These are phyloP conservation scores for Clavariopsis aquatica DNA, from an alignment of 495 filamentous ascomycete genomes.

Conservation along the genomic window DNA sequence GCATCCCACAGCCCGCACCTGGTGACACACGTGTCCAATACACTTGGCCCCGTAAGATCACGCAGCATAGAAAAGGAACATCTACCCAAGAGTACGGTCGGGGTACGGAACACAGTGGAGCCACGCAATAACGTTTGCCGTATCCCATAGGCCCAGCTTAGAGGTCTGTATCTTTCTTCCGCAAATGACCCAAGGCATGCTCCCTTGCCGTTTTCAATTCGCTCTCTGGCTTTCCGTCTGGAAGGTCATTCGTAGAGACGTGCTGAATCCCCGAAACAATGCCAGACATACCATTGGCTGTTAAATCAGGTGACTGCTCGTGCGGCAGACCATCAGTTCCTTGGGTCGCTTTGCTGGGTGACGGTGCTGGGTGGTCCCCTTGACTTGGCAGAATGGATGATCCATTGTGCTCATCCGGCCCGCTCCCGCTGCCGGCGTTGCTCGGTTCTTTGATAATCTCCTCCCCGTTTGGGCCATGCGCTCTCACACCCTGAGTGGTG, in stretches of 20 bases:
- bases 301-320: slow-evolving; percentile 15
- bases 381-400: slow-evolving; percentile 5
- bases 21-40: not conserved
- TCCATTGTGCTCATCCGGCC: slow-evolving; percentile 3
- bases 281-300: not conserved
- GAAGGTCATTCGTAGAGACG: slow-evolving; percentile 36
- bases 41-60: not conserved
- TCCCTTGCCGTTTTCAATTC: slow-evolving; percentile 33
- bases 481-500: slow-evolving; percentile 36
- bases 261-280: slow-evolving; percentile 27
- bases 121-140: not conserved
- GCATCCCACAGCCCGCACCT: slow-evolving; percentile 12
- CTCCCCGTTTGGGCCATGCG: slow-evolving; percentile 36
- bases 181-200: slow-evolving; percentile 29
- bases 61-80: not conserved
- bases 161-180: slow-evolving; percentile 7
- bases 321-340: not conserved
- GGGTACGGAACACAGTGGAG: not conserved
- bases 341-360: not conserved
- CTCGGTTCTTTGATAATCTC: slow-evolving; percentile 11
- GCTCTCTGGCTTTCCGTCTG: slow-evolving; percentile 32
- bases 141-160: not conserved
- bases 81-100: not conserved
- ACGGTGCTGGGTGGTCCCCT: slow-evolving; percentile 4
- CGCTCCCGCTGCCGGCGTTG: slow-evolving; percentile 16